Evolutionary conservation across 108 stramenopile species (phyloP).

Genomic region (Nitzschia sp.): DNA sequence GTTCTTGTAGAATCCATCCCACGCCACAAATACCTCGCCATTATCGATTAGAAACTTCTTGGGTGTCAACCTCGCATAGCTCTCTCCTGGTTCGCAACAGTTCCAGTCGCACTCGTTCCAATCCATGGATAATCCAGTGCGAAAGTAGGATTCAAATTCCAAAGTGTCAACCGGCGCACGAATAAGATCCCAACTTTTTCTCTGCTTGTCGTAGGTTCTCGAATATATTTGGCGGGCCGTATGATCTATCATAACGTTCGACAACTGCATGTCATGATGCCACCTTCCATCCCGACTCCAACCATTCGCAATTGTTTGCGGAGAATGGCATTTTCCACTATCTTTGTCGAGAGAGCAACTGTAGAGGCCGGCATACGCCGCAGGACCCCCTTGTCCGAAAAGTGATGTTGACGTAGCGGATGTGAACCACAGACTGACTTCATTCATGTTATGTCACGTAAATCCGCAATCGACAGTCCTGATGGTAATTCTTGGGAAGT

Average conservation of each 20-base stretch:
- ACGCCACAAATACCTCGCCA: conserved; percentile 17
- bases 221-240: neutral
- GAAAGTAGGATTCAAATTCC: conserved; percentile 18
- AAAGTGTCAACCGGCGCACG: neutral
- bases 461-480: no score
- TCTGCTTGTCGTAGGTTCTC: neutral
- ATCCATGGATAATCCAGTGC: neutral
- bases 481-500: no score
- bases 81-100: conserved; percentile 14
- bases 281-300: conserved; percentile 1
- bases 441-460: no score
- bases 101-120: conserved; percentile 22
- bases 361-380: neutral
- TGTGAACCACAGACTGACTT: neutral
- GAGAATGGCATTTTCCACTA: neutral
- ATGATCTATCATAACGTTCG: neutral
- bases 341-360: neutral
- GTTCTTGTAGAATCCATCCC: conserved; percentile 26
- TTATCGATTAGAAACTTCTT: conserved; percentile 11
- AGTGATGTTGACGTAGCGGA: conserved; percentile 1
- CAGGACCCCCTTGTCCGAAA: neutral
- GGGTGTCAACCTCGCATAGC: neutral
- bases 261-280: neutral
- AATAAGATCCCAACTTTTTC: conserved; percentile 4
- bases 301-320: neutral